Base-by-base conservation (phyloP, 345 rosid genomes). In the Murraya koenigii region DNA sequence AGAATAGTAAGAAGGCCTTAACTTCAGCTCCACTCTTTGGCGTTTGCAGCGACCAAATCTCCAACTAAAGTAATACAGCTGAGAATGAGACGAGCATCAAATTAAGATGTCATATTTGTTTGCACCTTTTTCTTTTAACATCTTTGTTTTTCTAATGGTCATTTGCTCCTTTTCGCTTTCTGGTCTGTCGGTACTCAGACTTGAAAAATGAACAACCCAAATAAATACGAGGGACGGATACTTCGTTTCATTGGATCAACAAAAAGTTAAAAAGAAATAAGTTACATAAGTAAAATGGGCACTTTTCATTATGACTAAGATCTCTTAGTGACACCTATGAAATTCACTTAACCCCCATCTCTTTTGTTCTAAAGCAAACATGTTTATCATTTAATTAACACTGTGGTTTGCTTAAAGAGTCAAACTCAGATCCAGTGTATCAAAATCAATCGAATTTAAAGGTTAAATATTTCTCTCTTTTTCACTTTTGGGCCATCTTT, bases 321-420 rank as follows among this genome's bases (percentile, higher is more conserved):
- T 13, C 35, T n/a, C 25, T 14, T 1, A 23, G 20, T 72, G 54
- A 72, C 49, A 59, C 39, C 66, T 36, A 72, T 56, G 33, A 59
- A 72, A 59, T 71, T 72, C 75, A 2, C 47, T 58, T 15, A 44
- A 44, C 15, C 19, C 25, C 10, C 77, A 66, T 77, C 19, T 28
- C 17, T 62, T 69, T 7, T 49, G 10, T 23, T 13, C 71, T 7
- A 63, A 76, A 78, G 73, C 8, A 68, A 68, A 8, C 30, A 80
- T 78, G 75, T 64, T 78, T 62, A 52, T 49, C 26, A 69, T 59
- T 74, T 65, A 28, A 80, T 82, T 61, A 68, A 72, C 61, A 41
- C 13, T 67, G 70, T 62, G 8, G 7, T 49, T 72, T 72, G 72
- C 54, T 64, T 64, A 20, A 20, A 9, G 47, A 35, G 55, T 72